Conservation (phyloP, 2,329 filamentous ascomycete species). For the Colletotrichum destructivum region DNA sequence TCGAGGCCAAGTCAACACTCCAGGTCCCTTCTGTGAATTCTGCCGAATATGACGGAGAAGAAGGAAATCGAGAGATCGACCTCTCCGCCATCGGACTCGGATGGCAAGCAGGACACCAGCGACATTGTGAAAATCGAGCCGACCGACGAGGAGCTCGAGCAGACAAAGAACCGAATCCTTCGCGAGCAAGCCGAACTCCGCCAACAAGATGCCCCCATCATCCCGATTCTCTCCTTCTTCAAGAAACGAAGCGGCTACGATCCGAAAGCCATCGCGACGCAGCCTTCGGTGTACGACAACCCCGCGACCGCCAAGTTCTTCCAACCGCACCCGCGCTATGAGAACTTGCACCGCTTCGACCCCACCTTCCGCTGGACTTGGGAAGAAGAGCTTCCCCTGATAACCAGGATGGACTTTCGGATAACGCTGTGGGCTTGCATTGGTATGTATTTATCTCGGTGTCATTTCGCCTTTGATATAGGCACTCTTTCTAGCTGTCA, state of each 20-base stretch:
- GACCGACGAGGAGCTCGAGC: constrained; percentile 36
- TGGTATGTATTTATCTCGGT: not conserved
- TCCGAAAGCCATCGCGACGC: constrained; percentile 51
- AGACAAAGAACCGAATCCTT: constrained; percentile 25
- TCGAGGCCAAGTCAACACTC: not conserved
- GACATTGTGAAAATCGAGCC: constrained; percentile 12
- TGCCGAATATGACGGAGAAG: constrained; percentile 23
- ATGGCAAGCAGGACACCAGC: not conserved
- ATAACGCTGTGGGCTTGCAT: constrained; percentile 44
- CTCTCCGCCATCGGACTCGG: constrained; percentile 10
- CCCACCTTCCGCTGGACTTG: constrained; percentile 53
- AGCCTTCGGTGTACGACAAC: constrained; percentile 63
- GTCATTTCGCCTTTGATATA: too few relatives aligned
- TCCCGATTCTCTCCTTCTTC: constrained; percentile 47
- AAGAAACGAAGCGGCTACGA: constrained; percentile 42
- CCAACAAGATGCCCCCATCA: constrained; percentile 45
- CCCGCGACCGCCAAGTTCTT: constrained; percentile 57
- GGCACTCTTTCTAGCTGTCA: too few relatives aligned
- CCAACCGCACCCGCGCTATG: constrained; percentile 49
- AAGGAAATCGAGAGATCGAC: not conserved
- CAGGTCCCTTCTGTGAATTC: not conserved
- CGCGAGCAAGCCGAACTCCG: constrained; percentile 43
- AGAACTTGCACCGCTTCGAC: constrained; percentile 53
- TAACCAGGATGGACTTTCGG: constrained; percentile 50
- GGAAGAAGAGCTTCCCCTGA: constrained; percentile 49